These are phyloP conservation scores for Podila horticola DNA, from an alignment of 192 early-diverging fungal genomes.

Conservation along the genomic window DNA sequence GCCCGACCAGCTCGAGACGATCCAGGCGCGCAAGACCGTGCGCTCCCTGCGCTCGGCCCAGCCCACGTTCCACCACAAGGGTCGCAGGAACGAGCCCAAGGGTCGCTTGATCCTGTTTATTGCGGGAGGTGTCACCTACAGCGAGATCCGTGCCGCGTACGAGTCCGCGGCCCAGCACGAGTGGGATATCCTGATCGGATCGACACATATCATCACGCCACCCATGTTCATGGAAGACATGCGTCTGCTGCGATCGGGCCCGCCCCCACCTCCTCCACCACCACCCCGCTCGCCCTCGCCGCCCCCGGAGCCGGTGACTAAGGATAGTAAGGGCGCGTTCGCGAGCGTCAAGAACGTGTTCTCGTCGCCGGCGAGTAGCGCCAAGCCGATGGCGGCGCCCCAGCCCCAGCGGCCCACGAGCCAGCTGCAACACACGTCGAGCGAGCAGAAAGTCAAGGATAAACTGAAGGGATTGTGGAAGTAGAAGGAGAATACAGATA, in stretches of 20 bases:
- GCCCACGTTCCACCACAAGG: constrained; percentile 50
- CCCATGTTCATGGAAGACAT: constrained; percentile 74
- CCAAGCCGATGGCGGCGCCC: background rate
- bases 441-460: constrained; percentile 20
- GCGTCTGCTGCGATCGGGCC: constrained; percentile 59
- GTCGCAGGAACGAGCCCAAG: constrained; percentile 46
- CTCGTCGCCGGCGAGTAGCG: background rate
- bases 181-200: constrained; percentile 81
- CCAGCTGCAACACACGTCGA: constrained; percentile 19
- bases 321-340: constrained; percentile 10
- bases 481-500: background rate
- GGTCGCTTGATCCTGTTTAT: constrained; percentile 80
- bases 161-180: constrained; percentile 69
- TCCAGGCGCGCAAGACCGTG: constrained; percentile 49
- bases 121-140: constrained; percentile 79
- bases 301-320: constrained; percentile 11
- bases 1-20: constrained; percentile 40
- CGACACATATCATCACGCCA: constrained; percentile 80
- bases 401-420: constrained; percentile 13
- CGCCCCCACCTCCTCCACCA: constrained; percentile 43
- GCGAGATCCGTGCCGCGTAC: constrained; percentile 77
- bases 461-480: constrained; percentile 42
- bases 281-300: constrained; percentile 33
- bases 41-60: constrained; percentile 46
- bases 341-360: constrained; percentile 50